Percentiles rank a stretch among this genome's conserved stretches.
Conservation (phyloP, 2,329 filamentous ascomycete genomes). For the Phyllosticta capitalensis region DNA sequence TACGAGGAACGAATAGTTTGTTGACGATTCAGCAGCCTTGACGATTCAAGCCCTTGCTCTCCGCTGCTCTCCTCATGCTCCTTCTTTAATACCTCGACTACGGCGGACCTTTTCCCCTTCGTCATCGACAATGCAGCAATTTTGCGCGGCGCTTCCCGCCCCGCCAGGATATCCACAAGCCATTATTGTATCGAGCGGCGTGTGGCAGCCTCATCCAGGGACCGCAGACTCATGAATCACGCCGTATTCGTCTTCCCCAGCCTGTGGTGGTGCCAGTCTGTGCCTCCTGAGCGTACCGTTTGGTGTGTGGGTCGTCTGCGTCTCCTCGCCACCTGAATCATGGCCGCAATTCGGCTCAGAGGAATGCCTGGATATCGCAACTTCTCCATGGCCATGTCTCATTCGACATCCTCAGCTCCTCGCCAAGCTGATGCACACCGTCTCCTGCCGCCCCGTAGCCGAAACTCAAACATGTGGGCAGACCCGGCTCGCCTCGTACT, state of each 20-base stretch:
- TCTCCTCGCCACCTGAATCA: not conserved
- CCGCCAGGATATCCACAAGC: not conserved
- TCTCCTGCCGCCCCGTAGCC: not conserved
- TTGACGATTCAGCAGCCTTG: not conserved
- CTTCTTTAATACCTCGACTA: not conserved
- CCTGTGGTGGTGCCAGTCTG: not conserved
- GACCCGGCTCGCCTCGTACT: not conserved
- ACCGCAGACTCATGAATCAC: not conserved
- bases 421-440: not conserved
- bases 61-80: not conserved
- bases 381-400: not conserved
- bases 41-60: not conserved
- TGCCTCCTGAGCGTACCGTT: not conserved
- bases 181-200: not conserved
- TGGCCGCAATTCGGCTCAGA: not conserved
- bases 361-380: not conserved
- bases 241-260: not conserved
- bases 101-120: not conserved
- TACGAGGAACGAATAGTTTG: not conserved
- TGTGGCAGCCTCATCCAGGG: not conserved
- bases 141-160: not conserved
- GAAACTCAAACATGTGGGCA: not conserved
- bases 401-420: not conserved
- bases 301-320: not conserved
- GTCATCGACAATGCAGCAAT: not conserved